A percentile compares a stretch with the other conserved stretches of the same genome.
Conservation (phyloP, 1,284 basidiomycete species). For the Fomitopsis pinicola region DNA sequence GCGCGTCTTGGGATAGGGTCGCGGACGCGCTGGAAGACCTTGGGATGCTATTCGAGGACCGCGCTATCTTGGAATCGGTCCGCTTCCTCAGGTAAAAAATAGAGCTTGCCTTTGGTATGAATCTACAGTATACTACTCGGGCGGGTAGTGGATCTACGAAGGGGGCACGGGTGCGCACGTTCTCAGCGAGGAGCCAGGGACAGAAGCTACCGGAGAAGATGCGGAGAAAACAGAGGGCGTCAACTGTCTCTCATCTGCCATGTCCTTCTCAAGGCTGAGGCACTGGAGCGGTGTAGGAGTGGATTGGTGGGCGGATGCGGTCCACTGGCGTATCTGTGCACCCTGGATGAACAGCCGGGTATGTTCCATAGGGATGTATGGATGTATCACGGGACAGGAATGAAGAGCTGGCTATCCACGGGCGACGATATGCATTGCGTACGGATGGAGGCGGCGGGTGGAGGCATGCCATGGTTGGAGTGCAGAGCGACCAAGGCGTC, state of each 20-base stretch:
- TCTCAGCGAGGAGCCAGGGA: not conserved
- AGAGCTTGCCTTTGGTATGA: constrained; percentile 41
- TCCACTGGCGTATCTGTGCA: not conserved
- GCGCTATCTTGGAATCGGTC: constrained; percentile 45
- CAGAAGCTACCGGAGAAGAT: not conserved
- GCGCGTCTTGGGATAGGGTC: constrained; percentile 55
- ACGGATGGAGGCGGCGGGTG: not conserved
- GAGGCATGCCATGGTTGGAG: not conserved
- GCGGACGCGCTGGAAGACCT: constrained; percentile 43
- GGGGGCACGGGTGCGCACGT: not conserved
- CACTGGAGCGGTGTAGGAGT: not conserved
- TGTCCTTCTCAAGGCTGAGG: not conserved
- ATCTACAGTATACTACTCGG: constrained; percentile 47
- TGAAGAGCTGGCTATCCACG: not conserved
- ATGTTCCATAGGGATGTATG: not conserved
- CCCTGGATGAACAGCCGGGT: not conserved
- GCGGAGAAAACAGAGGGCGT: not conserved
- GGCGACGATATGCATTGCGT: not conserved
- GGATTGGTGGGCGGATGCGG: not conserved
- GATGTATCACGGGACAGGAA: not conserved
- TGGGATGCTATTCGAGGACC: constrained; percentile 49
- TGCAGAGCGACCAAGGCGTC: too few species aligned
- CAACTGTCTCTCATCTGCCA: not conserved
- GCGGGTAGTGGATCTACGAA: not conserved
- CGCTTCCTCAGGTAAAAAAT: constrained; percentile 44